These are phyloP conservation scores for Umbelopsis sp. DNA, from an alignment of 192 early-diverging fungal species.

Conservation along the genomic window DNA sequence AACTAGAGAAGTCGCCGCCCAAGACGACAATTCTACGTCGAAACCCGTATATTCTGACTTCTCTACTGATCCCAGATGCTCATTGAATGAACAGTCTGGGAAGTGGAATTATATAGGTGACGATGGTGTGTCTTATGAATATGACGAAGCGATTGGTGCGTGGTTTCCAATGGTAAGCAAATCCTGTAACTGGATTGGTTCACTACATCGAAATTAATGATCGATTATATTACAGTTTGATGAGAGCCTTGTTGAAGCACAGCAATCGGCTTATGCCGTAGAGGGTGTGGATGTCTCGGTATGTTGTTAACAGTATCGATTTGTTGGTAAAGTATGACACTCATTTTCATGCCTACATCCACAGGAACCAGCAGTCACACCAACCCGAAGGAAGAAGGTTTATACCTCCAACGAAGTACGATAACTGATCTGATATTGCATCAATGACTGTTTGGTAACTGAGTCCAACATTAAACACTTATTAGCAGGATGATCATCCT, in stretches of 20 bases:
- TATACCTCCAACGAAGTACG: constrained; percentile 50
- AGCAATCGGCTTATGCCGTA: constrained; percentile 68
- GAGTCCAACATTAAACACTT: background rate
- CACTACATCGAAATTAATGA: background rate
- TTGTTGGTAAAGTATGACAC: background rate
- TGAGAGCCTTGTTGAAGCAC: constrained; percentile 60
- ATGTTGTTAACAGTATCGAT: background rate
- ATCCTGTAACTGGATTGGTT: background rate
- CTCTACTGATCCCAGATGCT: constrained; percentile 56
- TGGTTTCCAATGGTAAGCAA: constrained; percentile 88
- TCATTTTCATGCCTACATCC: background rate
- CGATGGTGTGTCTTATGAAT: constrained; percentile 84
- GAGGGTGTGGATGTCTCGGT: constrained; percentile 59
- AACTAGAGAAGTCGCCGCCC: background rate
- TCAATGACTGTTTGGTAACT: background rate
- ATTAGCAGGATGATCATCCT: constrained; percentile 8
- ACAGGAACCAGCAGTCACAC: constrained; percentile 35
- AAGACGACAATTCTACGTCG: background rate
- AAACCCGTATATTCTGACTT: constrained; percentile 37
- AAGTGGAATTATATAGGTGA: constrained; percentile 80
- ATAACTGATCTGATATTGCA: background rate
- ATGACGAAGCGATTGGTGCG: constrained; percentile 72
- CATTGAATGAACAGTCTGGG: constrained; percentile 69
- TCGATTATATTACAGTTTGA: constrained; percentile 44
- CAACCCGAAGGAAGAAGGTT: constrained; percentile 49